Evolutionary conservation across 176 grass and related monocot genomes (phyloP), one percentile per base, ranked within the genome.

Genomic region (Oryza meridionalis): DNA sequence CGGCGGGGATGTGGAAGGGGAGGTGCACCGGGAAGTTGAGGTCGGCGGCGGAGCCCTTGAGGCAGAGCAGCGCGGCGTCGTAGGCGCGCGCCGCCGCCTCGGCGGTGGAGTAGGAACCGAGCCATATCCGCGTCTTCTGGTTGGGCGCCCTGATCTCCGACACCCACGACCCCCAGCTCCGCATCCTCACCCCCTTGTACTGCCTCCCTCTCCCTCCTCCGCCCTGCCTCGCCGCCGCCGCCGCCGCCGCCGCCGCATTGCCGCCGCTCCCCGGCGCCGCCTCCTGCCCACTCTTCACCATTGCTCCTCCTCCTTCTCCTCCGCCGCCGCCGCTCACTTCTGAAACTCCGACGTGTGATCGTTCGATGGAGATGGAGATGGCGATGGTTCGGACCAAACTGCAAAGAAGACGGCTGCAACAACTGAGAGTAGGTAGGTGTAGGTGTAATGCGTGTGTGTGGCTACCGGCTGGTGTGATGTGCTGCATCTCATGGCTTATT

Each of bases 91-190:
- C 95, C 11, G 95, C 95, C 9, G 95, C 95, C 84, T 98, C 95
- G 6, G 95, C 86, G 3, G 95, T 98, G 65, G 95, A 93, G 86
- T 98, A 95, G 26, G 95, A 98, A 19, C 95, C 95, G 6, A 98
- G 95, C 95, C 95, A 98, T 75, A 98, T 98, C 67, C 95, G 64
- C 0, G 95, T 98, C 92, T 98, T 98, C 86, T 95, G 95, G 79
- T 88, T 92, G 43, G 95, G 95, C 62, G 95, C 95, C 72, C 95
- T 86, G 72, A 98, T 93, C 89, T 98, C 95, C 12, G 95, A 98
- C 63, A 98, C 95, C 95, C 95, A 98, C 3, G 95, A 98, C 9
- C 95, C 95, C 95, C 95, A 98, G 82, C 90, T 98, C 84, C 95
- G 84, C 92, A 94, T 94, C 68, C 95, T 86, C 61, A 98, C 95